Conservation (phyloP, 1,139 yeast species). For the Hanseniaspora sp. region DNA sequence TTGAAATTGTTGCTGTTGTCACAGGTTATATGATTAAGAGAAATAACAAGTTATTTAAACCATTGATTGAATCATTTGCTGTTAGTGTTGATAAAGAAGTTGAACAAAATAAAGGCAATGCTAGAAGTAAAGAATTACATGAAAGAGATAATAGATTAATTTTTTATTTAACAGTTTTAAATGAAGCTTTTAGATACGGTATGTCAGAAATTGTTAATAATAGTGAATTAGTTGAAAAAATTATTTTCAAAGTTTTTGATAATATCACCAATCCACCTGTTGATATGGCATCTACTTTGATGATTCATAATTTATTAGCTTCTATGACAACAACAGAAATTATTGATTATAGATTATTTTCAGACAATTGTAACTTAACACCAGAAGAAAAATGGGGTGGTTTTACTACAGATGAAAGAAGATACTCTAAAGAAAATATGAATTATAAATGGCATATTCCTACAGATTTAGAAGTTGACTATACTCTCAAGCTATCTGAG, state of each 20-base stretch:
- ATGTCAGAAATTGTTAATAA: slow-evolving; percentile 36
- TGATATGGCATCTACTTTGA: slow-evolving; percentile 33
- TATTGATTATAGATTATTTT: slow-evolving; percentile 44
- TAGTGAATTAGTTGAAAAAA: slow-evolving; percentile 39
- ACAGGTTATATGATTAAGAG: slow-evolving; percentile 59
- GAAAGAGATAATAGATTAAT: slow-evolving; percentile 70
- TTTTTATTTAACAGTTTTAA: slow-evolving; percentile 61
- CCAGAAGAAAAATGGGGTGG: slow-evolving; percentile 62
- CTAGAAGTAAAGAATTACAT: slow-evolving; percentile 55
- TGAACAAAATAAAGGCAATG: slow-evolving; percentile 72
- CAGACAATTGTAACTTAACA: slow-evolving; percentile 31
- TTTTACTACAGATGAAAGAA: slow-evolving; percentile 42
- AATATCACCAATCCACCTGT: slow-evolving; percentile 62
- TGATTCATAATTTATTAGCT: slow-evolving; percentile 57
- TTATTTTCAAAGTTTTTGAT: slow-evolving; percentile 45
- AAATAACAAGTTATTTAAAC: slow-evolving; percentile 34
- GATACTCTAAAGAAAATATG: slow-evolving; percentile 37
- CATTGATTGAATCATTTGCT: slow-evolving; percentile 25
- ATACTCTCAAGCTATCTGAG: slow-evolving; percentile 45
- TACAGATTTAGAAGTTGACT: slow-evolving; percentile 41
- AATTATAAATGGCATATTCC: slow-evolving; percentile 72
- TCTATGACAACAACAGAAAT: slow-evolving; percentile 53
- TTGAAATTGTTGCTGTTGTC: slow-evolving; percentile 42
- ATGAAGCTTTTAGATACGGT: slow-evolving; percentile 63
- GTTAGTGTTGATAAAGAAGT: slow-evolving; percentile 52